Evolutionary conservation across 495 filamentous ascomycete species (phyloP), one percentile per base, ranked within the genome.

Genomic region (Massariosphaeria phaeospora): DNA sequence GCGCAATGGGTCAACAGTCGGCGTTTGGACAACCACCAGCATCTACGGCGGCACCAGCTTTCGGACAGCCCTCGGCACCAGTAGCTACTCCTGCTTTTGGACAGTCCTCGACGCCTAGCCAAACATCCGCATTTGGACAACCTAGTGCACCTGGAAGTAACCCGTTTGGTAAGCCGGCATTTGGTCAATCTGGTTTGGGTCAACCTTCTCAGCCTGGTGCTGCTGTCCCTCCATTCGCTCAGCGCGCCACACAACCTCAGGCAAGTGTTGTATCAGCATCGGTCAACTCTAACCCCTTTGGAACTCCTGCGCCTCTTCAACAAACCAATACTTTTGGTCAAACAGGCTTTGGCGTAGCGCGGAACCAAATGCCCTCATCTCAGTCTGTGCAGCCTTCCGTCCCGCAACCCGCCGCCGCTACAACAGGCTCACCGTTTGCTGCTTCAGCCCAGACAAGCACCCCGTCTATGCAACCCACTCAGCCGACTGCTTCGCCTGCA

Each of bases 1-100:
- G 47, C 44, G 47, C 38, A 24, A 24, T 53, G 31, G 55, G 45
- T 3, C 59, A 56, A 27, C 36, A 48, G 9, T 34, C 61, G 24
- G 45, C 57, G n/a, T 61, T 61, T 12, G 61, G 59, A 0, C 54
- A 60, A 43, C 20, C 63, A n/a, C 36, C 58, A 12, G 42, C 42
- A 25, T 30, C 31, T 53, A 31, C 51, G 45, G 3, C 59, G 53
- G 27, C 36, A 48, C 33, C 61, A 29, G 45, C 57, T 12, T 61
- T 61, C 10, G 61, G 59, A 0, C 54, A 60, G 42, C 20, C 63
- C 15, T 42, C 58, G 13, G 42, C 42, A 25, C 49, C 55, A 11
- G 52, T 35, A 3, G 21, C 34, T 15, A 41, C 40, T 27, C 47
- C 49, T 25, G 52, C 29, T 3, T 66, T 66, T 27, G 63, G 63